Evolutionary conservation across 1,139 yeast species (phyloP), one percentile per base, ranked within the genome.

Genomic region (Debaryomyces subglobosus): DNA sequence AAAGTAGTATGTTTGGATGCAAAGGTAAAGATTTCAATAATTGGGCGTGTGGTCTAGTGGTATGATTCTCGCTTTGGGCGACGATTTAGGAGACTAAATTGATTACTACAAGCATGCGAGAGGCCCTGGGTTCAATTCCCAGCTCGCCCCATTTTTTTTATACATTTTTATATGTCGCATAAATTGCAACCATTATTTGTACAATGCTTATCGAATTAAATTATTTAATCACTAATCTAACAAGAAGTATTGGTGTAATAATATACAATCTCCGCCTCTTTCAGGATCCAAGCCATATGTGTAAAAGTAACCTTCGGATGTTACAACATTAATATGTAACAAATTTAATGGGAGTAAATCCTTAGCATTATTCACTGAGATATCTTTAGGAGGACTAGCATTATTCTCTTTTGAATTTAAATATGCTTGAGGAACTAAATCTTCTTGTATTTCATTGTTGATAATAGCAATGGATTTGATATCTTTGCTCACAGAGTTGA

Each of bases 231-330:
- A 21, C 24, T 42, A 47, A 27, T 70, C 77, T 34, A 72, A 59
- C 45, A 75, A 62, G 23, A 86, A 79, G 62, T 82, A 85, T 62
- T 89, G 96, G 53, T 85, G 83, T 45, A 89, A 71, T 48, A 90
- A 70, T 37, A 87, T 84, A 67, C 99, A 92, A 62, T 94, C 98
- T 4, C 98, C 98, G 2, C 98, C 98, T 49, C 94, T 71, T 53
- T 86, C 96, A 0, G 95, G 86, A 61, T 92, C 96, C 50, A 94
- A 74, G 0, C 91, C 90, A 65, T 89, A 94, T 49, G 86, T 91
- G 64, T 88, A 90, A 59, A 89, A 87, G 53, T 80, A 79, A 0
- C 99, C 99, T 51, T 89, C 96, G 0, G 95, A 82, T 0, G 97
- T 89, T 4, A 91, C 87, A 16, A 92, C 97, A 58, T 85, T 77